These are phyloP conservation scores for Globisporangium echinulatum DNA, from an alignment of 352 stramenopile genomes.

Conservation along the genomic window DNA sequence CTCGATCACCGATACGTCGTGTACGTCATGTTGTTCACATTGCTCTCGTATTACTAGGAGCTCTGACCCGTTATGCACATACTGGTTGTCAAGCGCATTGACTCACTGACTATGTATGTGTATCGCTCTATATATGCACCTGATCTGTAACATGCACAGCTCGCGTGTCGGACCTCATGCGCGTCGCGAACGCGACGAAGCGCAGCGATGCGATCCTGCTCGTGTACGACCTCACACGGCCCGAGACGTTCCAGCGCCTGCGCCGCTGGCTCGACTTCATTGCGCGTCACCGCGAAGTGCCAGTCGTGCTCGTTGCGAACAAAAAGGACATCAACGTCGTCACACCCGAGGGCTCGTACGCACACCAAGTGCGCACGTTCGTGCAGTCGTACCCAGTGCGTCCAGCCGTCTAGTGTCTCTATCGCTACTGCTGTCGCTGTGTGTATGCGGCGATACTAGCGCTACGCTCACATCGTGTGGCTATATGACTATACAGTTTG, in stretches of 20 bases:
- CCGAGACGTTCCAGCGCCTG: slow-evolving; percentile 81
- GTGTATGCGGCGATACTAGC: background rate
- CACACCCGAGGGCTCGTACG: slow-evolving; percentile 51
- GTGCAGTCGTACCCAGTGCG: slow-evolving; percentile 66
- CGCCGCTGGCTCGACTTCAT: slow-evolving; percentile 84
- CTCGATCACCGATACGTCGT: slow-evolving; percentile 86
- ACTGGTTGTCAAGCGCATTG: background rate
- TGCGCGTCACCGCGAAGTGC: slow-evolving; percentile 80
- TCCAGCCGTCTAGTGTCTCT: background rate
- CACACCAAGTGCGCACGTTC: slow-evolving; percentile 64
- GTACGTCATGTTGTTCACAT: slow-evolving; percentile 22
- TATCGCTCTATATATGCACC: background rate
- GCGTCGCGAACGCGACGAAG: slow-evolving; percentile 79
- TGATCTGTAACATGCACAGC: slow-evolving; percentile 17
- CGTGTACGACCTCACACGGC: slow-evolving; percentile 81
- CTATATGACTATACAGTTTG: slow-evolving; percentile 35
- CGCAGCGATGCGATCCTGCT: slow-evolving; percentile 82
- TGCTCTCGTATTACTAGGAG: background rate
- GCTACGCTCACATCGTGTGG: background rate
- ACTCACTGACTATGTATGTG: background rate
- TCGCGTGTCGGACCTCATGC: slow-evolving; percentile 73
- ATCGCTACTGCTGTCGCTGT: background rate
- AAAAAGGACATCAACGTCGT: slow-evolving; percentile 82
- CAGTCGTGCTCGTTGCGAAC: slow-evolving; percentile 85
- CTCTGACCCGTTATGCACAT: background rate